Evolutionary conservation across 331 rosid species (phyloP).

Genomic region (Pyrus hybrid): DNA sequence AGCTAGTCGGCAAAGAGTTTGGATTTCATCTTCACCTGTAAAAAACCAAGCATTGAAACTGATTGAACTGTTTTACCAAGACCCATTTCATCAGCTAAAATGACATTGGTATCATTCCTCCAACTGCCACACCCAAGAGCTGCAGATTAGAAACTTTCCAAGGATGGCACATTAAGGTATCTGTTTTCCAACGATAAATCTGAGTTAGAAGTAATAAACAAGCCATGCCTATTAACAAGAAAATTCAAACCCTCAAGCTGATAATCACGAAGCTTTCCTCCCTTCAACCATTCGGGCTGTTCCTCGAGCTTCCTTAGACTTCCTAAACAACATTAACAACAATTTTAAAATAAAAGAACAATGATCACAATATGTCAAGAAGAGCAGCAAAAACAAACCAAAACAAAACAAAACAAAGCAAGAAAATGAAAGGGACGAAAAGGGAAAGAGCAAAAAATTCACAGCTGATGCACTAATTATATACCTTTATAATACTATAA

Average conservation of each 20-base stretch:
- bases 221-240: constrained; percentile 88
- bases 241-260: constrained; percentile 99
- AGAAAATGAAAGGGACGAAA: background rate
- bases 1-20: constrained; percentile 2
- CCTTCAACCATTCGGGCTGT: constrained; percentile 97
- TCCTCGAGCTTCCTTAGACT: constrained; percentile 96
- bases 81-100: constrained; percentile 99
- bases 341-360: background rate
- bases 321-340: constrained; percentile 42
- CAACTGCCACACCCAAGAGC: constrained; percentile 54
- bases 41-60: constrained; percentile 98
- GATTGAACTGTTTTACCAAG: constrained; percentile 99
- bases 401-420: no score
- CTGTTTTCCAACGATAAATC: background rate
- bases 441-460: background rate
- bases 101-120: constrained; percentile 99
- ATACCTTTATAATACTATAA: background rate
- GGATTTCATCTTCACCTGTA: constrained; percentile 51
- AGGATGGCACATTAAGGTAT: background rate
- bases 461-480: no score
- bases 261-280: constrained; percentile 99
- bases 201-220: background rate
- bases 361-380: background rate
- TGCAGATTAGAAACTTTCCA: constrained; percentile 16
- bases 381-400: background rate